These are phyloP conservation scores for Pythium brassicae DNA, from an alignment of 352 stramenopile genomes.

Conservation along the genomic window DNA sequence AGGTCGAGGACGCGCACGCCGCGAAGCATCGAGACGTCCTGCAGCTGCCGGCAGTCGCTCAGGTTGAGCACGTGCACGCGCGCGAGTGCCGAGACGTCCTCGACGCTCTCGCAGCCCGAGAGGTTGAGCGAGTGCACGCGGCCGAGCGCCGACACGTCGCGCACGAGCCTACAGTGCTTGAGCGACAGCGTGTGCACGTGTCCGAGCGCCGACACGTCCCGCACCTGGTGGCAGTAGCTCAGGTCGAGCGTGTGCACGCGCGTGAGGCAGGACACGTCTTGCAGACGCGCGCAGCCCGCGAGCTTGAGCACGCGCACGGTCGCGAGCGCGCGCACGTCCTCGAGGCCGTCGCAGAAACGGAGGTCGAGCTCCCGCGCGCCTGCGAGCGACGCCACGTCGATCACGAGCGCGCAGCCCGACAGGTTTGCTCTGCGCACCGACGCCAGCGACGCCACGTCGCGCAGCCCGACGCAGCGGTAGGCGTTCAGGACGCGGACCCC, in stretches of 20 bases:
- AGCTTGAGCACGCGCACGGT: slow-evolving; percentile 50
- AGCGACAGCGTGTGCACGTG: slow-evolving; percentile 58
- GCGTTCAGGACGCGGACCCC: slow-evolving; percentile 29
- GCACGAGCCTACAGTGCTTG: slow-evolving; percentile 45
- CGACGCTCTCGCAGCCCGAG: slow-evolving; percentile 40
- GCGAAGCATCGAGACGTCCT: slow-evolving; percentile 40
- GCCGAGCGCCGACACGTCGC: slow-evolving; percentile 41
- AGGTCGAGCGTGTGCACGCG: slow-evolving; percentile 49
- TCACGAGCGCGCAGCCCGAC: slow-evolving; percentile 47
- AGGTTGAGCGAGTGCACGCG: slow-evolving; percentile 51
- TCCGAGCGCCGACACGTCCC: slow-evolving; percentile 40
- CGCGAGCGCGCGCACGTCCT: slow-evolving; percentile 34
- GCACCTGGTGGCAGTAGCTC: slow-evolving; percentile 55
- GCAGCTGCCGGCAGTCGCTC: slow-evolving; percentile 53
- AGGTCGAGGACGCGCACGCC: slow-evolving; percentile 60
- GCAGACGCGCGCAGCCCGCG: slow-evolving; percentile 40
- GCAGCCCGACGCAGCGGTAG: slow-evolving; percentile 53
- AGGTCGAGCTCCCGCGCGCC: slow-evolving; percentile 42
- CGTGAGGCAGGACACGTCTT: slow-evolving; percentile 43
- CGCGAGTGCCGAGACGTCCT: slow-evolving; percentile 39
- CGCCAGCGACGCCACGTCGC: slow-evolving; percentile 33
- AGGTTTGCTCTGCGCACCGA: slow-evolving; percentile 36
- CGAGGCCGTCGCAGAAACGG: slow-evolving; percentile 61
- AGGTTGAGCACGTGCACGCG: slow-evolving; percentile 48
- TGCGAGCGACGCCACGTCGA: slow-evolving; percentile 35